Base-by-base conservation (phyloP, 148 eudicot genomes). In the Talinum fruticosum region DNA sequence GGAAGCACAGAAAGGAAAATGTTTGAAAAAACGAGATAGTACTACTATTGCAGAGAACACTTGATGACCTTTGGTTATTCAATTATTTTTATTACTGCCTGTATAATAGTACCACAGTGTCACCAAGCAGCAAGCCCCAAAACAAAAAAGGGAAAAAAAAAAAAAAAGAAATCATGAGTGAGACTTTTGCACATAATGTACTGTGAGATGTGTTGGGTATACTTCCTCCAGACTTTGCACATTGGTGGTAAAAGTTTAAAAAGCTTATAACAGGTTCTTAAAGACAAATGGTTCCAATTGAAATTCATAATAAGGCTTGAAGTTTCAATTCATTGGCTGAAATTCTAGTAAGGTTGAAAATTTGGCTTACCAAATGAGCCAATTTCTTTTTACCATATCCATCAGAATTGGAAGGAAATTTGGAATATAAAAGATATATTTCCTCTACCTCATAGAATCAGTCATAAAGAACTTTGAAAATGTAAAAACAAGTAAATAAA, bases 21-120 rank as follows among this genome's bases (percentile, higher is more conserved):
- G 10, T 59, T 59, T 59, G 64, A 8, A 28, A 59, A 59, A 59
- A n/a, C 64, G 64, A 59, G 64, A 59, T n/a, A 59, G 64, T 59
- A 59, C 64, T 59, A n/a, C 45, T 59, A 8, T 16, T 59, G 64
- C 64, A 59, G 64, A n/a, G 4, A 59, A 59, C 64, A 59, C 10
- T 59, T 59, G 64, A 57, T 57, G 64, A 59, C 64, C 64, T 59
- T 24, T n/a, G n/a, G 29, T 59, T 1, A 59, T 59, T 23, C 64
- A 59, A 59, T 59, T 6, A 5, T 59, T 59, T 49, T 51, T 24
- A n/a, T 59, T 59, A 23, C 26, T 13, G 10, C 29, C 29, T 5
- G 64, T 54, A 59, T 23, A 23, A n/a, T 59, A n/a, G n/a, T 59
- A 59, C 6, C 8, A 41, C 10, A 41, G 3, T 41, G 45, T 41